Conservation (phyloP, 768 basidiomycete genomes). For the Pholiota conissans region DNA sequence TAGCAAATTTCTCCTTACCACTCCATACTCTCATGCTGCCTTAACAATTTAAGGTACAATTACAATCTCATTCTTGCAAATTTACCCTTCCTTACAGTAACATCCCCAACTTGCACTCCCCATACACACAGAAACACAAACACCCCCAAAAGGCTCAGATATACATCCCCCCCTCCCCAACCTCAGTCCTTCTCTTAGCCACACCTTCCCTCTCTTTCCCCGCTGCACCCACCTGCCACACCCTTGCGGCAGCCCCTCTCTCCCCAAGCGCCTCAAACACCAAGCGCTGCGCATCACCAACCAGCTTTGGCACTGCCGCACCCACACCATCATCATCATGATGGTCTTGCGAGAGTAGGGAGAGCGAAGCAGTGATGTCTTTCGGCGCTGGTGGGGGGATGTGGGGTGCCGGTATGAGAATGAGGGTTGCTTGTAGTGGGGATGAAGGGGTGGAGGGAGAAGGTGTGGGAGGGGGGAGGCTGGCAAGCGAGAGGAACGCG, state of each 20-base stretch:
- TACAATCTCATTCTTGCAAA: no score
- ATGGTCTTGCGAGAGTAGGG: no score
- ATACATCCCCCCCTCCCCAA: slow-evolving; percentile 41
- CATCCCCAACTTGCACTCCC: no score
- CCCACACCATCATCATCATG: slow-evolving; percentile 26
- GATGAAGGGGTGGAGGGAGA: slow-evolving; percentile 2
- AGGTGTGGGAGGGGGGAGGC: slow-evolving; percentile 6
- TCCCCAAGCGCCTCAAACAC: slow-evolving; percentile 36
- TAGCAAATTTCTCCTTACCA: no score
- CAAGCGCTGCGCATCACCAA: slow-evolving; percentile 36
- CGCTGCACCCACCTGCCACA: not conserved
- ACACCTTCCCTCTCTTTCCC: not conserved
- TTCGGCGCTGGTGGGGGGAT: slow-evolving; percentile 42
- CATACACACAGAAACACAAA: not conserved
- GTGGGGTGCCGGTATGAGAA: slow-evolving; percentile 51
- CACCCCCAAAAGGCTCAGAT: slow-evolving; percentile 7
- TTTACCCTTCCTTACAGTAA: no score
- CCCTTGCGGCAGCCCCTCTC: slow-evolving; percentile 16
- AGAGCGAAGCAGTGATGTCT: slow-evolving; percentile 31
- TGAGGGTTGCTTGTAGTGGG: slow-evolving; percentile 24
- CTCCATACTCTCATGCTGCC: no score
- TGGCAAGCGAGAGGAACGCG: slow-evolving; percentile 45
- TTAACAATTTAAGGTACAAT: no score
- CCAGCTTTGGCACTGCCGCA: slow-evolving; percentile 34
- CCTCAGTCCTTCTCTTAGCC: slow-evolving; percentile 23